A percentile compares a stretch with the other conserved stretches of the same genome.
Conservation (phyloP, 164 flowering plant genomes). For the Kalanchoe fedtschenkoi region DNA sequence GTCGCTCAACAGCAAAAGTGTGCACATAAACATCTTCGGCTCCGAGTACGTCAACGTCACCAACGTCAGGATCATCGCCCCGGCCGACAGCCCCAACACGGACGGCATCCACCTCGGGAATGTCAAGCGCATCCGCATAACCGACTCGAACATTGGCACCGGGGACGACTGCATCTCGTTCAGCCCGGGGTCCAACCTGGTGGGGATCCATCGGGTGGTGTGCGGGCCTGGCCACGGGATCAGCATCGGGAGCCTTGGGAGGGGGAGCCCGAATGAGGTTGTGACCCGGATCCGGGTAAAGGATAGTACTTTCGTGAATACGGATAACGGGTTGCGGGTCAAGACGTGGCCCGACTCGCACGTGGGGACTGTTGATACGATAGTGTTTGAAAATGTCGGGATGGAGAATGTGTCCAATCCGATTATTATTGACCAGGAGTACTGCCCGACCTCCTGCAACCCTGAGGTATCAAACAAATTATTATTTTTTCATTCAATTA, state of each 20-base stretch:
- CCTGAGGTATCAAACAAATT: slow-evolving; percentile 2
- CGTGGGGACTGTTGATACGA: neutral
- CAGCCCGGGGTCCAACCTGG: slow-evolving; percentile 13
- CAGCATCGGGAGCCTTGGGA: slow-evolving; percentile 16
- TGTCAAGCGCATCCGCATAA: slow-evolving; percentile 13
- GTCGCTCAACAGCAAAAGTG: slow-evolving; percentile 16
- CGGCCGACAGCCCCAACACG: slow-evolving; percentile 35
- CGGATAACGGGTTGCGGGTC: slow-evolving; percentile 5
- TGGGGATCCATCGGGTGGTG: slow-evolving; percentile 10
- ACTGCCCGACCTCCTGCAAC: slow-evolving; percentile 17
- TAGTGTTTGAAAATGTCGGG: slow-evolving; percentile 12
- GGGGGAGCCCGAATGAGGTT: neutral
- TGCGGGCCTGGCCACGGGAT: slow-evolving; percentile 41
- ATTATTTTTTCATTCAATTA: neutral
- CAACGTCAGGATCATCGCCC: slow-evolving; percentile 17
- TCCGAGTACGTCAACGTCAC: slow-evolving; percentile 10
- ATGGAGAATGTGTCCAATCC: slow-evolving; percentile 18
- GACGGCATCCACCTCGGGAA: slow-evolving; percentile 42
- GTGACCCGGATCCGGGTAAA: slow-evolving; percentile 3
- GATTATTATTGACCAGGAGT: slow-evolving; percentile 19
- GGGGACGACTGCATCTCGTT: slow-evolving; percentile 50
- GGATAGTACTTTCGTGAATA: neutral
- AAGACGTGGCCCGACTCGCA: slow-evolving; percentile 9
- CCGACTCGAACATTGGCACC: slow-evolving; percentile 17
- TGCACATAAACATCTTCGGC: slow-evolving; percentile 14